Evolutionary conservation across 768 basidiomycete species (phyloP).

Genomic region (Mycena rebaudengoi): DNA sequence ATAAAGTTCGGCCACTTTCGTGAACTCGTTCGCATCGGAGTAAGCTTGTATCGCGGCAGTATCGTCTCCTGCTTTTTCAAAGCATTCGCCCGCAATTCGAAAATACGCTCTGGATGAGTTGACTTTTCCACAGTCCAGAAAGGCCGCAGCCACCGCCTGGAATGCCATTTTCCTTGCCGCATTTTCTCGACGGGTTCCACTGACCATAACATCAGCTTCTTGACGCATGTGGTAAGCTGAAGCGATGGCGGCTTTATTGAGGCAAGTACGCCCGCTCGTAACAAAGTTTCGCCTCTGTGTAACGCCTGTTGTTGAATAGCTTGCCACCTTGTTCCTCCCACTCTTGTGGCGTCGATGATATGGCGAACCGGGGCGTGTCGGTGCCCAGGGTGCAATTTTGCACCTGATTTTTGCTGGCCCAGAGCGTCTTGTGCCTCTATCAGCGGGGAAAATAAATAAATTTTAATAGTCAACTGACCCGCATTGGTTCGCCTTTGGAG

Average conservation of each 20-base stretch:
- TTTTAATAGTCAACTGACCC: constrained; percentile 50
- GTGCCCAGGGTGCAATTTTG: constrained; percentile 56
- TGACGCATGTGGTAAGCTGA: constrained; percentile 63
- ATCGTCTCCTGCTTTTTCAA: constrained; percentile 47
- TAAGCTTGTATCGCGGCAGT: constrained; percentile 56
- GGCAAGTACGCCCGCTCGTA: constrained; percentile 56
- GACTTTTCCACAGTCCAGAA: constrained; percentile 48
- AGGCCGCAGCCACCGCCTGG: constrained; percentile 55
- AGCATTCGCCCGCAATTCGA: constrained; percentile 56
- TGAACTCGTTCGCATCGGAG: constrained; percentile 50
- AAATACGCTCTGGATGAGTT: constrained; percentile 46
- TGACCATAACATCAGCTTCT: constrained; percentile 48
- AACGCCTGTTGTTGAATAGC: constrained; percentile 51
- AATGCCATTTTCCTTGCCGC: constrained; percentile 46
- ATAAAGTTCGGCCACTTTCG: constrained; percentile 53
- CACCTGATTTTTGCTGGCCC: constrained; percentile 56
- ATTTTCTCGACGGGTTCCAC: constrained; percentile 30
- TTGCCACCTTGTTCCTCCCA: constrained; percentile 45
- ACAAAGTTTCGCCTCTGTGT: constrained; percentile 62
- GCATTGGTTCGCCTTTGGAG: constrained; percentile 62
- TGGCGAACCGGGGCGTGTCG: constrained; percentile 63
- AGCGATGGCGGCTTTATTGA: constrained; percentile 55
- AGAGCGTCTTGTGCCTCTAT: constrained; percentile 50
- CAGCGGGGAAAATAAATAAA: background rate
- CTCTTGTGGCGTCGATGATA: constrained; percentile 54